A percentile compares a stretch with the other conserved stretches of the same genome.
Evolutionary conservation across 2,329 filamentous ascomycete genomes (phyloP).

Genomic region (Didymosphaeria variabile): DNA sequence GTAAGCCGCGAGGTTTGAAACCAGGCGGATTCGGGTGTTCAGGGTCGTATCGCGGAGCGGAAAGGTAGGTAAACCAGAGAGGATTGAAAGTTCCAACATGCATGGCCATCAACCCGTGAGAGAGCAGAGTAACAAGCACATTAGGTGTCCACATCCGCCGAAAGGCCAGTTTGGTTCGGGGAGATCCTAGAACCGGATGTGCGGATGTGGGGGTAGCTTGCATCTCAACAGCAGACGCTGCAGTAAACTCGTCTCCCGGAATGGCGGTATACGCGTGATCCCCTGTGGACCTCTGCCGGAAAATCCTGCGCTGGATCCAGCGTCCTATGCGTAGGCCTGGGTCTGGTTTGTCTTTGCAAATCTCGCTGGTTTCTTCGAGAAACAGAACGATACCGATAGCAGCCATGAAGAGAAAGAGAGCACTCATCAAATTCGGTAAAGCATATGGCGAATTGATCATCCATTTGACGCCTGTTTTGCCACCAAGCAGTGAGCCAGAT

Average conservation of each 20-base stretch:
- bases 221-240: constrained; percentile 35
- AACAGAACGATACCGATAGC: constrained; percentile 67
- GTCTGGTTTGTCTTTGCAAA: constrained; percentile 52
- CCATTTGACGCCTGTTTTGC: constrained; percentile 68
- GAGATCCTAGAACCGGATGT: constrained; percentile 10
- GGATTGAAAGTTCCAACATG: constrained; percentile 61
- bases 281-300: constrained; percentile 33
- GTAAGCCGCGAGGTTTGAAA: constrained; percentile 50
- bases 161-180: constrained; percentile 52
- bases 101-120: constrained; percentile 57
- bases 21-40: constrained; percentile 41
- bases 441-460: constrained; percentile 73
- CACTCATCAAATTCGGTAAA: constrained; percentile 73
- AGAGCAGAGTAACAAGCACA: constrained; percentile 54
- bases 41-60: constrained; percentile 54
- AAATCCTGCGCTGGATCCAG: constrained; percentile 48
- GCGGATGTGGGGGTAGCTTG: constrained; percentile 41
- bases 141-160: constrained; percentile 58
- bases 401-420: constrained; percentile 65
- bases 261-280: constrained; percentile 44
- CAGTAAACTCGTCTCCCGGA: constrained; percentile 37
- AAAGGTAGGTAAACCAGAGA: constrained; percentile 61
- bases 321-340: constrained; percentile 50
- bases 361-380: constrained; percentile 67
- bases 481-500: constrained; percentile 64